Evolutionary conservation across 2,329 filamentous ascomycete genomes (phyloP).

Genomic region (Phyllachora maydis): DNA sequence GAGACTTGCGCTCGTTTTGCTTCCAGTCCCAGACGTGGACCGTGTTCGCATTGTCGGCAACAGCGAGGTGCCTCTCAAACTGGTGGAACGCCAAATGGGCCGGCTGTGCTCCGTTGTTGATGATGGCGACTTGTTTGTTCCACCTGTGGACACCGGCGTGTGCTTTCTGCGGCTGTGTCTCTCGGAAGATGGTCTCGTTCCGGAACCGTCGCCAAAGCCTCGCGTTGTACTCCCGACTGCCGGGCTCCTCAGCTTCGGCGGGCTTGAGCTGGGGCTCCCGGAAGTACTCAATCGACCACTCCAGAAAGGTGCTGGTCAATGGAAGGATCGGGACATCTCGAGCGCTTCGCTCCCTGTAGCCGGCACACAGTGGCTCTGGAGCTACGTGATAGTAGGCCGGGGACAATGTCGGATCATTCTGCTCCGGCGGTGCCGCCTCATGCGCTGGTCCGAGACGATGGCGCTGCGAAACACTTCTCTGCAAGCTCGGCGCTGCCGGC

Average conservation of each 20-base stretch:
- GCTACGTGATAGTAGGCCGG: slow-evolving; percentile 57
- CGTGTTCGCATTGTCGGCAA: slow-evolving; percentile 82
- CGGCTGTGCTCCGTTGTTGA: slow-evolving; percentile 80
- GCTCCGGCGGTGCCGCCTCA: slow-evolving; percentile 42
- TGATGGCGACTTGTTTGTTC: slow-evolving; percentile 64
- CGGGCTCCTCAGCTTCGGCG: slow-evolving; percentile 86
- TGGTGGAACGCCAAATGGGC: slow-evolving; percentile 93
- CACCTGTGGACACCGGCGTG: slow-evolving; percentile 70
- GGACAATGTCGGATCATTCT: slow-evolving; percentile 45
- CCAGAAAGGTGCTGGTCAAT: slow-evolving; percentile 63
- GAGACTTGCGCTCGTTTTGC: slow-evolving; percentile 49
- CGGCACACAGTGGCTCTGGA: slow-evolving; percentile 58
- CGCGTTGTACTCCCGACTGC: slow-evolving; percentile 90
- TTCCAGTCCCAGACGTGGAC: slow-evolving; percentile 92
- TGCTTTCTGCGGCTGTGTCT: slow-evolving; percentile 85
- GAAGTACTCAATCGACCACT: slow-evolving; percentile 97
- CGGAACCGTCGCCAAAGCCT: slow-evolving; percentile 80
- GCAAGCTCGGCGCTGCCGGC: slow-evolving; percentile 11
- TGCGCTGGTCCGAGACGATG: too few relatives aligned
- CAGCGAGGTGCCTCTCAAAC: slow-evolving; percentile 87
- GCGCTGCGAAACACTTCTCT: slow-evolving; percentile 16
- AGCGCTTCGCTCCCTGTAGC: slow-evolving; percentile 43
- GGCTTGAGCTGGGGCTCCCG: slow-evolving; percentile 96
- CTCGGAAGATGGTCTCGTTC: slow-evolving; percentile 79
- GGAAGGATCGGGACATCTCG: slow-evolving; percentile 45